phyloP scores from a whole-genome alignment of 1,284 basidiomycete species.

The Puccinia sorghi region DNA sequence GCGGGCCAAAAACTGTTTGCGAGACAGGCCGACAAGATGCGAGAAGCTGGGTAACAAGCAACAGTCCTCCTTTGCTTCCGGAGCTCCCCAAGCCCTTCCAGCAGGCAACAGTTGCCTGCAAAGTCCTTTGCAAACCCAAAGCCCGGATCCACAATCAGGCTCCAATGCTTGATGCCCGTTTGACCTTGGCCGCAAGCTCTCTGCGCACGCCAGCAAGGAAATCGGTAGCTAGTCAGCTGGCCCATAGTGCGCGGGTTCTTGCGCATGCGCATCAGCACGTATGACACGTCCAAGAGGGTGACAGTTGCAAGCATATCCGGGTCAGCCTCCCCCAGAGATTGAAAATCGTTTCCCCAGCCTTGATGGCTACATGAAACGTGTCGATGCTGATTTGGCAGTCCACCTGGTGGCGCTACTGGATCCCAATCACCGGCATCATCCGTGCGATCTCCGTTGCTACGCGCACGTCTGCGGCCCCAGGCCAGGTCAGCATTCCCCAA shows the following conservation, averaged over 20 bases:
- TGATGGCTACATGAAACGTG: slow-evolving; percentile 82
- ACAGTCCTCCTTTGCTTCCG: not conserved
- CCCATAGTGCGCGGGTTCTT: slow-evolving; percentile 67
- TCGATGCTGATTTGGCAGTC: slow-evolving; percentile 77
- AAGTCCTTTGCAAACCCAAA: slow-evolving; percentile 90
- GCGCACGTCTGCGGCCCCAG: slow-evolving; percentile 70
- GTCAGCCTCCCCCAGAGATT: slow-evolving; percentile 69
- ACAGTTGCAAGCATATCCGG: slow-evolving; percentile 70
- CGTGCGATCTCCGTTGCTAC: slow-evolving; percentile 67
- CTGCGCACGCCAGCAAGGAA: slow-evolving; percentile 71
- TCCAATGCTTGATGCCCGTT: slow-evolving; percentile 76
- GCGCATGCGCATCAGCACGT: slow-evolving; percentile 91
- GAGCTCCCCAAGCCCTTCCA: not conserved
- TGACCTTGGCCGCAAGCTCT: slow-evolving; percentile 74
- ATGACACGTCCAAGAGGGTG: slow-evolving; percentile 65
- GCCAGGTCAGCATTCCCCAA: slow-evolving; percentile 94
- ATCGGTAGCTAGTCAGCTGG: slow-evolving; percentile 61
- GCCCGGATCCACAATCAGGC: slow-evolving; percentile 87
- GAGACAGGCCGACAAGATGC: slow-evolving; percentile 73
- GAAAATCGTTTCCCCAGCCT: slow-evolving; percentile 85
- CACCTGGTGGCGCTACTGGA: slow-evolving; percentile 52
- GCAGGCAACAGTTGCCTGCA: slow-evolving; percentile 72
- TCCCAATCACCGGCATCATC: slow-evolving; percentile 67
- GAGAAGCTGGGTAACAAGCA: slow-evolving; percentile 64
- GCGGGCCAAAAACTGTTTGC: slow-evolving; percentile 77